These are phyloP conservation scores for Fusarium sterilihyphosum DNA, from an alignment of 2,329 filamentous ascomycete genomes.

Conservation along the genomic window DNA sequence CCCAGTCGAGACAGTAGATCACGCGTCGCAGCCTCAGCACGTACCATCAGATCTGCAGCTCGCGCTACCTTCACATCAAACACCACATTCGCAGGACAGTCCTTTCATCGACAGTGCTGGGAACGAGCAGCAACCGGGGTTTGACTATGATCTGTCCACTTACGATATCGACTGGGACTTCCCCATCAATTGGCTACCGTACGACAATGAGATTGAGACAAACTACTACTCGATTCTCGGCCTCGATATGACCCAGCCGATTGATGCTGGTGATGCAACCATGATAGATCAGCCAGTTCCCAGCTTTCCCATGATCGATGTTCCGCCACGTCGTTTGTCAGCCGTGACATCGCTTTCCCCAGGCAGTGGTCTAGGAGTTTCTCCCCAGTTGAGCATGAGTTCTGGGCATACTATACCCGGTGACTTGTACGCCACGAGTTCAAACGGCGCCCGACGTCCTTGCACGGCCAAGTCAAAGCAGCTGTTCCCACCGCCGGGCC, in stretches of 20 bases:
- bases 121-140: background rate
- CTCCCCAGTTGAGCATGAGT: slow-evolving; percentile 1
- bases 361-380: background rate
- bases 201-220: slow-evolving; percentile 35
- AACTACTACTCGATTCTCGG: slow-evolving; percentile 33
- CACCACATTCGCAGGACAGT: background rate
- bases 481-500: background rate
- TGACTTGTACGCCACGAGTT: slow-evolving; percentile 32
- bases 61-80: background rate
- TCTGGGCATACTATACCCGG: slow-evolving; percentile 6
- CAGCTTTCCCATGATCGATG: background rate
- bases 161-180: slow-evolving; percentile 30
- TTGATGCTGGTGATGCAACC: background rate
- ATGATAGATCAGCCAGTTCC: background rate
- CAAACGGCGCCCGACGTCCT: slow-evolving; percentile 27
- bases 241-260: background rate
- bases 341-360: background rate
- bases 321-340: background rate
- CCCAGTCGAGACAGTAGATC: background rate
- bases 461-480: slow-evolving; percentile 27
- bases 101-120: background rate
- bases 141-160: slow-evolving; percentile 1
- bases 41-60: background rate
- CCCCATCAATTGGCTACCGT: slow-evolving; percentile 41
- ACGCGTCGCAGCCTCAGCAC: background rate